phyloP scores from a whole-genome alignment of 768 basidiomycete genomes.

The Cubamyces sp. region DNA sequence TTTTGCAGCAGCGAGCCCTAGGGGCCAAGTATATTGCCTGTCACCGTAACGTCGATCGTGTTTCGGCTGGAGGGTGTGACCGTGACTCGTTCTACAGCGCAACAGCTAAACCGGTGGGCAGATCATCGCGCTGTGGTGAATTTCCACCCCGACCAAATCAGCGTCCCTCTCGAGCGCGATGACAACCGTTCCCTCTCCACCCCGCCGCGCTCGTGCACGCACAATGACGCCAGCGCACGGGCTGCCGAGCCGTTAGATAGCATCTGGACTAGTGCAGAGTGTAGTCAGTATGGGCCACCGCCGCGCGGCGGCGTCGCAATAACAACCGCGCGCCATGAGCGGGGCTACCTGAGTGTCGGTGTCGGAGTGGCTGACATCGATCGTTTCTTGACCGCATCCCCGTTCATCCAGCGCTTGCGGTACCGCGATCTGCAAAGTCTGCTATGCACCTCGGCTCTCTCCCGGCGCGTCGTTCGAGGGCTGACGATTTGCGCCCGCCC shows the following conservation, averaged over 20 bases:
- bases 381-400: conserved; percentile 25
- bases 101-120: conserved; percentile 7
- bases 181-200: conserved; percentile 3
- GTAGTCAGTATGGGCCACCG: background rate
- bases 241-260: background rate
- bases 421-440: conserved; percentile 23
- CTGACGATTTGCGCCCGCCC: conserved; percentile 33
- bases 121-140: conserved; percentile 25
- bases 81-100: conserved; percentile 28
- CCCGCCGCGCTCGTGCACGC: background rate
- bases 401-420: conserved; percentile 11
- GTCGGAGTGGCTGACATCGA: conserved; percentile 29
- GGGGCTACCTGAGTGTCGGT: conserved; percentile 19
- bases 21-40: conserved; percentile 13
- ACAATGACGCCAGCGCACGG: conserved; percentile 1
- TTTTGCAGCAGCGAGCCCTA: conserved; percentile 6
- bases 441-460: conserved; percentile 29
- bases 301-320: conserved; percentile 7
- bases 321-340: conserved; percentile 15
- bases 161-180: conserved; percentile 16
- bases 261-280: background rate
- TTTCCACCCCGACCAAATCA: conserved; percentile 27
- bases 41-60: conserved; percentile 22
- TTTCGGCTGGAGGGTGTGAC: conserved; percentile 28
- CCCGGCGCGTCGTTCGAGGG: conserved; percentile 24